Base-by-base conservation (phyloP, 768 basidiomycete species). In the Hygrophorus russula region DNA sequence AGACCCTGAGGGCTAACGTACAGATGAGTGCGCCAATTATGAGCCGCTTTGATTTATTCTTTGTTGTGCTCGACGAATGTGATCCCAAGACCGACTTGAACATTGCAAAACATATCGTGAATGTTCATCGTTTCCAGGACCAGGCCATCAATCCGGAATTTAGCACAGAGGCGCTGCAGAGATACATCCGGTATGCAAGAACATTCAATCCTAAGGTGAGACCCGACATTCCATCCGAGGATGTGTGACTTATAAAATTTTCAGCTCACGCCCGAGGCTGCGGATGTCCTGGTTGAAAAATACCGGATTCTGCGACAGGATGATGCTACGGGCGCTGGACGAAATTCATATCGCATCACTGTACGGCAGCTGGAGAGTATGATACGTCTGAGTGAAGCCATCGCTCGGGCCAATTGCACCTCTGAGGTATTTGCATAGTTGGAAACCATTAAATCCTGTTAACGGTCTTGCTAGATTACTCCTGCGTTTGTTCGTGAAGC, bases 21-120 rank as follows among this genome's bases (percentile, higher is more conserved):
- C 88, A 87, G 47, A 97, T 99, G 96, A 91, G 84, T 41, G 85
- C 93, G 0, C 96, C 96, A 1, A 98, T 99, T 63, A 98, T 99
- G 94, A 93, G 90, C 63, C 80, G 96, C 47, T 99, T 90, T 52
- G 96, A 99, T 61, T 58, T 99, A 51, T 98, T 98, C 70, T 99
- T 98, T 58, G 89, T 99, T 43, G 91, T 99, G 9, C 72, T 99
- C 41, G 96, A 99, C 54, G 93, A 99, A 56, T 97, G 93, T 62
- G 82, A 97, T 58, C 86, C 90, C 58, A 83, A 76, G 59, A 86
- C 81, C 47, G 96, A 99, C 56, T 61, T 89, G 56, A 89, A 91
- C 56, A 86, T 99, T 50, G 96, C 96, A 30, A 80, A 78, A 59
- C 96, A 99, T 61, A 98, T 99, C 48, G 93, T 99, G 42, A 91